These are phyloP conservation scores for Claviceps sp. DNA, from an alignment of 2,329 filamentous ascomycete species.

Conservation along the genomic window DNA sequence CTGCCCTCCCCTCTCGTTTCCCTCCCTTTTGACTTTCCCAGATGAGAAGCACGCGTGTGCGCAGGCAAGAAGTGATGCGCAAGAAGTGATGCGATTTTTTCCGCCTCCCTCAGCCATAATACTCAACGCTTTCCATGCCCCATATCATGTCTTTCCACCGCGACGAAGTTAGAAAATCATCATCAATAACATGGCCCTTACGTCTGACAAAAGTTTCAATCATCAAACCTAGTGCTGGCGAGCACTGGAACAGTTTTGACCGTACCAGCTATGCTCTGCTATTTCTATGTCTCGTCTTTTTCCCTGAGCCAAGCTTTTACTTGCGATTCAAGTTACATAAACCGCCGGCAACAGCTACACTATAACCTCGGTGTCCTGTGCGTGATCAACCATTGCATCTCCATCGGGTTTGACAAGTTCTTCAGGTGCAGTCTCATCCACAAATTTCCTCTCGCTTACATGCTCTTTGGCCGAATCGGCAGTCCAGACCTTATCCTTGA, in stretches of 20 bases:
- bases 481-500: slow-evolving; percentile 86
- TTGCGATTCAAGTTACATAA: neutral
- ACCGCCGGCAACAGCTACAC: slow-evolving; percentile 6
- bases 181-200: slow-evolving; percentile 8
- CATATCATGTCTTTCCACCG: slow-evolving; percentile 3
- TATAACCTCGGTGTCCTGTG: slow-evolving; percentile 26
- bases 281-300: neutral
- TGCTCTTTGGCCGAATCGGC: slow-evolving; percentile 46
- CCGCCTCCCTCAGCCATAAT: neutral
- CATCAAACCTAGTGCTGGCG: too few relatives aligned
- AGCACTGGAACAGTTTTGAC: too few relatives aligned
- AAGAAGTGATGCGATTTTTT: neutral
- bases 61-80: neutral
- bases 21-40: neutral
- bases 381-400: slow-evolving; percentile 24
- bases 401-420: slow-evolving; percentile 57
- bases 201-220: neutral
- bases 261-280: neutral
- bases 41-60: neutral
- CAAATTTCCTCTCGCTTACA: slow-evolving; percentile 80
- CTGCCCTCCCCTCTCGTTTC: neutral
- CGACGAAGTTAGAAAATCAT: slow-evolving; percentile 5
- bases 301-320: neutral
- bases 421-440: slow-evolving; percentile 53
- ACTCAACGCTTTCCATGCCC: slow-evolving; percentile 9